Base-by-base conservation (phyloP, 192 early-diverging fungal species). In the Pilobolus umbonatus region DNA sequence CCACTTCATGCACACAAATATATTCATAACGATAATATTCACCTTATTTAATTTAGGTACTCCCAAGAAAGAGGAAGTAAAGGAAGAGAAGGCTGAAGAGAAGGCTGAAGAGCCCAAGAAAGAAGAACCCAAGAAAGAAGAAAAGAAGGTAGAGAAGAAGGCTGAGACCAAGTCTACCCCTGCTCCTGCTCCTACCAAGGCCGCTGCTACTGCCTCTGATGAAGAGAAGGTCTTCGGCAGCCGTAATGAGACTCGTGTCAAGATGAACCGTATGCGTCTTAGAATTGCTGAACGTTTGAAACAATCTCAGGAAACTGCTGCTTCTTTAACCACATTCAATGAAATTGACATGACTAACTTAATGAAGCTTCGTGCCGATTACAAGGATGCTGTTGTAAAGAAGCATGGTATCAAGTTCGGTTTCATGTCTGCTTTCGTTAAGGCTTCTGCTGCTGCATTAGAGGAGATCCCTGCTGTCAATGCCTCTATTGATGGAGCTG, bases 321-420 rank as follows among this genome's bases (percentile, higher is more conserved):
- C 97, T 28, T 89, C 94, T 42, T 81, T 99, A 62, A 99, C 97
- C 24, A 99, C 97, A 22, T 99, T 99, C 79, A 99, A 99, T 80
- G 97, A 99, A 81, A 85, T 99, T 31, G 97, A 99, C 71, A 99
- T 99, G 97, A 88, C 84, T 68, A 89, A 88, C 75, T 72, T 99
- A 42, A 94, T 99, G 55, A 83, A 91, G 15, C 78, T 99, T 66
- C 93, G 97, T 60, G 81, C 82, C 55, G 85, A 82, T 63, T 97
- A 96, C 85, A 97, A 97, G 85, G 97, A 95, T 75, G 75, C 78
- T 25, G 90, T 97, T 43, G 64, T 93, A 46, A 95, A 97, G 78
- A 88, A 94, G 71, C 88, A 97, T 75, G 89, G 88, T 53, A 83
- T 99, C 59, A 96, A 96, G 79, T 84, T 99, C 39, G 97, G 97